phyloP scores from a whole-genome alignment of 2,329 filamentous ascomycete genomes.

The Neocatenulostroma microsporum region DNA sequence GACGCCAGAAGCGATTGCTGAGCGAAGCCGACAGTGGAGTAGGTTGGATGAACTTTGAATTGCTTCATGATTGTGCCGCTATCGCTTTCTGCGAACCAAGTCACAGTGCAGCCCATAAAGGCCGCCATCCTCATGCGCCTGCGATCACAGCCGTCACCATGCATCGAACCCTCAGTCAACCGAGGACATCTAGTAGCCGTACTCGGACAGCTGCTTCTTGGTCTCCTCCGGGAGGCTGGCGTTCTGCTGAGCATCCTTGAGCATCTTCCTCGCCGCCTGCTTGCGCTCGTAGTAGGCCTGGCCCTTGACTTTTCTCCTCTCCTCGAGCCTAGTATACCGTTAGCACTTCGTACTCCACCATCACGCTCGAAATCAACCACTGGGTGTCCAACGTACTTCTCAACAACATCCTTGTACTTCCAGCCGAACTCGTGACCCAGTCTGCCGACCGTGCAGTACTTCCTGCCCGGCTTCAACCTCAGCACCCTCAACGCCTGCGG shows the following conservation, averaged over 20 bases:
- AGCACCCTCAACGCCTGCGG: conserved; percentile 96
- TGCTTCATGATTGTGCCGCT: conserved; percentile 2
- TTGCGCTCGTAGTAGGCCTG: conserved; percentile 99
- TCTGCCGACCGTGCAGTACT: conserved; percentile 99
- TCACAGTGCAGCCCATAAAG: not conserved
- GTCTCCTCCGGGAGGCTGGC: conserved; percentile 81
- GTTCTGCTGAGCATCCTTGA: conserved; percentile 87
- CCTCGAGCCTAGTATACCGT: conserved; percentile 67
- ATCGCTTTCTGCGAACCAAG: not conserved
- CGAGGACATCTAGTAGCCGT: conserved; percentile 70
- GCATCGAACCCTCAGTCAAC: no score
- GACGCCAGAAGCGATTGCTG: no score
- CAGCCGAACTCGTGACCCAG: conserved; percentile 98
- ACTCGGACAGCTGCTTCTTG: conserved; percentile 77
- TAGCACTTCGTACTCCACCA: conserved; percentile 18
- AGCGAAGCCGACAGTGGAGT: no score
- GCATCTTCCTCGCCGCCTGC: conserved; percentile 88
- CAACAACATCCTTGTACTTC: conserved; percentile 99
- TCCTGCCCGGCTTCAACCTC: conserved; percentile 95
- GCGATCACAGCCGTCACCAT: not conserved
- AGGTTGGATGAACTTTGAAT: no score
- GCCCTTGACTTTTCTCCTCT: conserved; percentile 99
- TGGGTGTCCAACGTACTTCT: conserved; percentile 60
- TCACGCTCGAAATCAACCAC: not conserved
- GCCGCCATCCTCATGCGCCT: not conserved